Conservation (phyloP, 768 basidiomycete species). For the Amanita thiersii region DNA sequence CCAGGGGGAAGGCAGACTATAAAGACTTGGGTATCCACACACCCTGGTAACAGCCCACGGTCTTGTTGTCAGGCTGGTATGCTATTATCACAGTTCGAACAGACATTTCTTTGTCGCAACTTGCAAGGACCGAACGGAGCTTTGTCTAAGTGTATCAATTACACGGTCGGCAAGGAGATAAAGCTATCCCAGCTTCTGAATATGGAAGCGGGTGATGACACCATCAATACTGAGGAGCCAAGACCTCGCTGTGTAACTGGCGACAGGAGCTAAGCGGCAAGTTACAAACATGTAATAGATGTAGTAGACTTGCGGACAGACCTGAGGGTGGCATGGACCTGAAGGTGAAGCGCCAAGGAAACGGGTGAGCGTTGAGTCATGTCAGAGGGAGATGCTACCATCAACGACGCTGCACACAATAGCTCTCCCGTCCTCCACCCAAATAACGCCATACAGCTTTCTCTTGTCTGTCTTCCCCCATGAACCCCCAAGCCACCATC, state of each 20-base stretch:
- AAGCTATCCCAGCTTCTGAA: slow-evolving; percentile 26
- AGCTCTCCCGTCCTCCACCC: no score
- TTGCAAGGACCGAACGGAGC: slow-evolving; percentile 29
- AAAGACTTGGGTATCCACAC: slow-evolving; percentile 25
- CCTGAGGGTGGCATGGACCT: no score
- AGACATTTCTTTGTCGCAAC: slow-evolving; percentile 29
- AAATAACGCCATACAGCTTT: slow-evolving; percentile 14
- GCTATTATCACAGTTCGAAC: slow-evolving; percentile 30
- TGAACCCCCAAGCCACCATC: slow-evolving; percentile 27
- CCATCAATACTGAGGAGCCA: background rate
- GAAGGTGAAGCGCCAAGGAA: background rate
- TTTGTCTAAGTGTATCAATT: slow-evolving; percentile 27
- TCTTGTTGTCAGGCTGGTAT: slow-evolving; percentile 44
- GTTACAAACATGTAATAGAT: no score
- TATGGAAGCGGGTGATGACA: slow-evolving; percentile 11
- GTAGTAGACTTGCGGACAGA: no score
- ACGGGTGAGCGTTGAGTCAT: no score
- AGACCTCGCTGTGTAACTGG: no score
- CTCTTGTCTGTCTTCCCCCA: slow-evolving; percentile 17
- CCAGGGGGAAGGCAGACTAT: slow-evolving; percentile 23
- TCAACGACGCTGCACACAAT: no score
- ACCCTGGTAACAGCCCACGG: slow-evolving; percentile 51
- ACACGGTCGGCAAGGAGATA: slow-evolving; percentile 57
- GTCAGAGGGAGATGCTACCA: background rate
- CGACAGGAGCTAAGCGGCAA: no score